phyloP scores from a whole-genome alignment of 192 early-diverging fungal genomes.

The Coemansia sp. region DNA sequence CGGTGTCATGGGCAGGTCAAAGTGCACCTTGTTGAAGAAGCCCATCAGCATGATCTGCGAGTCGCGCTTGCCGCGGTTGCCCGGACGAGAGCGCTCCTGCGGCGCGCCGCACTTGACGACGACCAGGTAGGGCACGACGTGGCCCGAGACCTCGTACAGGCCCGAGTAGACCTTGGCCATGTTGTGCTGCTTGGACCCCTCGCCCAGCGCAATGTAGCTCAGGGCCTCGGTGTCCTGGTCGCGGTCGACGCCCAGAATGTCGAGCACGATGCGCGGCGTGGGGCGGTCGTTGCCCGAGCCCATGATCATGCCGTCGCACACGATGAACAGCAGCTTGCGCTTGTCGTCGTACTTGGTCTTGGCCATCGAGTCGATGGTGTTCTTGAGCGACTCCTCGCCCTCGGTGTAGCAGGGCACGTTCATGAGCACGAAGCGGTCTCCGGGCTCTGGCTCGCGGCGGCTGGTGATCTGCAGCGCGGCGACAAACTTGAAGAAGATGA shows the following conservation, averaged over 20 bases:
- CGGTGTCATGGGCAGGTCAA: conserved; percentile 91
- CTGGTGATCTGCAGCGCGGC: conserved; percentile 88
- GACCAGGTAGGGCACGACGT: conserved; percentile 93
- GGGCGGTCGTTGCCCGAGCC: conserved; percentile 96
- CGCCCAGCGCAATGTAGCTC: conserved; percentile 86
- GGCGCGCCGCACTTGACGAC: conserved; percentile 92
- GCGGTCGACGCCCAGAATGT: conserved; percentile 92
- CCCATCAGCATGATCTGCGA: conserved; percentile 98
- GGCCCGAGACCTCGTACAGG: conserved; percentile 89
- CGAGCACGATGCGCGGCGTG: conserved; percentile 95
- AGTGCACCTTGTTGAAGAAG: conserved; percentile 97
- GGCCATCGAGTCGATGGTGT: conserved; percentile 93
- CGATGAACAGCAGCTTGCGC: conserved; percentile 95
- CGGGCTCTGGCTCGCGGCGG: conserved; percentile 76
- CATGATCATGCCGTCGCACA: conserved; percentile 97
- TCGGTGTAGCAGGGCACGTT: conserved; percentile 99
- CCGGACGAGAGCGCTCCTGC: conserved; percentile 82
- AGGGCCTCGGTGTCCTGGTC: conserved; percentile 83
- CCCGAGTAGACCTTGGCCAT: conserved; percentile 98
- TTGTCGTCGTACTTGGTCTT: conserved; percentile 94
- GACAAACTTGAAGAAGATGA: conserved; percentile 94
- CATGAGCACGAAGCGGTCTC: conserved; percentile 89
- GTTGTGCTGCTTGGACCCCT: conserved; percentile 92
- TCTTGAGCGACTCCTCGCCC: conserved; percentile 89
- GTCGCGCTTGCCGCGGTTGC: conserved; percentile 99